Evolutionary conservation across 257 asterid species (phyloP).

Genomic region (Dorcoceras hygrometricum): DNA sequence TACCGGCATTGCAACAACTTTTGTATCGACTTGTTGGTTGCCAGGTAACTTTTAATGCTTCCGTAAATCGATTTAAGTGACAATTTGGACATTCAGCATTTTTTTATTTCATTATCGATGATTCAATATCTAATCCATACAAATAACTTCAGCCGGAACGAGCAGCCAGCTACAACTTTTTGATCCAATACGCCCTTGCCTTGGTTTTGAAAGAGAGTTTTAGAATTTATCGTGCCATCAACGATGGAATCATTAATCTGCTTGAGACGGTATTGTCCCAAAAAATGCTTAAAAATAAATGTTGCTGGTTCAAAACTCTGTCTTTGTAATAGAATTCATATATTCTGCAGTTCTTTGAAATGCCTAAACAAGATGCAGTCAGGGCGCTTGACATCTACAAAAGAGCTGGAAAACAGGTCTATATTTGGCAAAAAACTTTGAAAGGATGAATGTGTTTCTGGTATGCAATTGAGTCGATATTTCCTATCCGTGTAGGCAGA

Average conservation of each 20-base stretch:
- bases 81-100: neutral
- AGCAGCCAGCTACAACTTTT: conserved; percentile 66
- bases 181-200: conserved; percentile 78
- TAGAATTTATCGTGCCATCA: conserved; percentile 80
- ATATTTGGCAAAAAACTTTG: neutral
- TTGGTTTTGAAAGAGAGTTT: conserved; percentile 90
- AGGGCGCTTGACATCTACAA: conserved; percentile 74
- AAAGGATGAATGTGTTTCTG: neutral
- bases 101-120: too few species aligned
- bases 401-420: conserved; percentile 81
- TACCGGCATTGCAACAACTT: conserved; percentile 82
- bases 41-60: conserved; percentile 43
- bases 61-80: neutral
- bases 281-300: neutral
- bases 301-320: neutral
- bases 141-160: conserved; percentile 79
- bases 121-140: neutral
- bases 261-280: conserved; percentile 63
- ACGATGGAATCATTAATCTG: conserved; percentile 82
- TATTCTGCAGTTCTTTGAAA: conserved; percentile 69
- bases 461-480: neutral
- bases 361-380: conserved; percentile 73
- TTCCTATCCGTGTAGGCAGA: conserved; percentile 37
- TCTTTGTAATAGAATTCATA: neutral
- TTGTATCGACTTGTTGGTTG: conserved; percentile 71